Evolutionary conservation across 2,329 filamentous ascomycete genomes (phyloP), one percentile per base, ranked within the genome.

Genomic region (Rutstroemia sp.): DNA sequence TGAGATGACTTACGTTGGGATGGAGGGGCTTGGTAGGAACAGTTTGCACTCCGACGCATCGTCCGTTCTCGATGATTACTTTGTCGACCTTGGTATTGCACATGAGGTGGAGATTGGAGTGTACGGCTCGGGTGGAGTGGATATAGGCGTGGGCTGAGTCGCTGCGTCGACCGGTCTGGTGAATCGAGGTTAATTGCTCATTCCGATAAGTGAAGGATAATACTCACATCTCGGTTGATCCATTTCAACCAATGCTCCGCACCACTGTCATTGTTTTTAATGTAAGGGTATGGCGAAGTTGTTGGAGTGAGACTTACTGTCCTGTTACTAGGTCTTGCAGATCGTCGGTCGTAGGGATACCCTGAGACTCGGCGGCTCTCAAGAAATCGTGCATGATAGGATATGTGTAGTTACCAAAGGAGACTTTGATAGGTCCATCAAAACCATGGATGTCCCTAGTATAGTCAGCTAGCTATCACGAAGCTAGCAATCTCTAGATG

Each of bases 231-330:
- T 58, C 81, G 79, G 66, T 92, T 91, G 71, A 92, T 91, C 88
- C 88, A 92, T 72, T 92, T 91, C 56, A 92, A 74, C 88, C 88
- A 92, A 62, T 91, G 87, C 72, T 91, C 87, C 47, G 87, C 88
- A 60, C 88, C 88, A 55, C 65, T 67, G n/a, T 7, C 44, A 23
- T 21, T 51, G 30, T 21, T 10, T 17, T 23, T 23, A 50, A 21
- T 21, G 25, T 61, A 27, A 57, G 45, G 37, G 21, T 45, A 17
- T 10, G 1, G 1, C 21, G 14, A 34, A 17, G 2, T 21, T 14
- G 27, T 9, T 46, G 14, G 14, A 47, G 23, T 19, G 16, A 23
- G 8, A 61, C 64, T 53, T 64, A 67, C 65, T 79, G 77, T 46
- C 73, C 84, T 1, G 84, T 88, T 27, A 73, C 74, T 52, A 91